phyloP scores from a whole-genome alignment of 495 filamentous ascomycete genomes.

The Xylaria curta region DNA sequence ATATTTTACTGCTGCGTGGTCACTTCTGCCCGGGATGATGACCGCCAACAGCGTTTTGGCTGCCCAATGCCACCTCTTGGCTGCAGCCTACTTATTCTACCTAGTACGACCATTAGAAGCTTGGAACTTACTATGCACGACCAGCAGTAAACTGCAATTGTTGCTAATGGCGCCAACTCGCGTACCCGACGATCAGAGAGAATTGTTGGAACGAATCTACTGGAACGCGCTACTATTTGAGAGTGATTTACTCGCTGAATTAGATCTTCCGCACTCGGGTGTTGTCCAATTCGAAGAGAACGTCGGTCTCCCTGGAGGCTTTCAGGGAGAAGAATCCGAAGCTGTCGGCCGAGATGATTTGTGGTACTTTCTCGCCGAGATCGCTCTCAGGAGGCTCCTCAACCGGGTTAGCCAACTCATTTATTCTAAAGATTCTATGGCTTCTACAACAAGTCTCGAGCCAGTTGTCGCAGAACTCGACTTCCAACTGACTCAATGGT shows the following conservation, averaged over 20 bases:
- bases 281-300: slow-evolving; percentile 81
- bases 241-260: slow-evolving; percentile 78
- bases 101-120: slow-evolving; percentile 80
- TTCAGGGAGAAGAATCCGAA: slow-evolving; percentile 71
- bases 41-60: slow-evolving; percentile 76
- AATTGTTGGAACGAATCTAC: slow-evolving; percentile 77
- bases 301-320: slow-evolving; percentile 78
- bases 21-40: slow-evolving; percentile 76
- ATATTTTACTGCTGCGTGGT: slow-evolving; percentile 83
- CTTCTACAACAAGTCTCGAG: slow-evolving; percentile 71
- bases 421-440: slow-evolving; percentile 74
- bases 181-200: slow-evolving; percentile 70
- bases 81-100: slow-evolving; percentile 82
- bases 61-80: slow-evolving; percentile 79
- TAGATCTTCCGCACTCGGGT: slow-evolving; percentile 82
- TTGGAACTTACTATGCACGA: slow-evolving; percentile 79
- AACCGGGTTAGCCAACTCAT: slow-evolving; percentile 83
- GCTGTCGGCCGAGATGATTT: slow-evolving; percentile 73
- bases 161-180: slow-evolving; percentile 73
- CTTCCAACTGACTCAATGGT: slow-evolving; percentile 84
- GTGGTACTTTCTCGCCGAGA: slow-evolving; percentile 86
- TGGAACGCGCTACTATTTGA: slow-evolving; percentile 86
- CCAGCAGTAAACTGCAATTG: slow-evolving; percentile 80
- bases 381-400: slow-evolving; percentile 74
- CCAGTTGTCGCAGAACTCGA: slow-evolving; percentile 81